Percentiles rank a stretch among this genome's conserved stretches.
These are phyloP conservation scores for Hypocreales sp. DNA, from an alignment of 2,329 filamentous ascomycete genomes.

Conservation along the genomic window DNA sequence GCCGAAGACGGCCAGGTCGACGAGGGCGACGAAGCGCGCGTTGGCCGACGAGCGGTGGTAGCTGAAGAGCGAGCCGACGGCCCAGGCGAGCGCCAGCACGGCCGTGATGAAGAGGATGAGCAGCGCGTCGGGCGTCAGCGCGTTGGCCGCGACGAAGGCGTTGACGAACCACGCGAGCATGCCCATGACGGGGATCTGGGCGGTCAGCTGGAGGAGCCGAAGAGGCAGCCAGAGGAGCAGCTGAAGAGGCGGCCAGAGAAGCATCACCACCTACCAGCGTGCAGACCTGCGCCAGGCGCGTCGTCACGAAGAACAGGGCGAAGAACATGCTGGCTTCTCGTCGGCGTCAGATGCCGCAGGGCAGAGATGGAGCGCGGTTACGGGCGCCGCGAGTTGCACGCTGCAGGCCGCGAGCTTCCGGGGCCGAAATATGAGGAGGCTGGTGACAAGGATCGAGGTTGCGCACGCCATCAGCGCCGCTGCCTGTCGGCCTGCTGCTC, in stretches of 20 bases:
- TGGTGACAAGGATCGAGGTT: too few relatives aligned
- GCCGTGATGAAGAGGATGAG: conserved; percentile 54
- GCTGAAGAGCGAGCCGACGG: conserved; percentile 48
- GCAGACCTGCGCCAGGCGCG: conserved; percentile 45
- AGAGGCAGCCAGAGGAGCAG: background rate
- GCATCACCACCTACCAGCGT: conserved; percentile 49
- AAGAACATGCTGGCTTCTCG: conserved; percentile 49
- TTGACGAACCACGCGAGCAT: conserved; percentile 54
- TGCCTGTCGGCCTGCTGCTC: too few relatives aligned
- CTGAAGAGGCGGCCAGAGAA: background rate
- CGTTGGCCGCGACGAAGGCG: conserved; percentile 38
- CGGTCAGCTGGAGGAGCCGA: background rate
- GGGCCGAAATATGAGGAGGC: too few relatives aligned
- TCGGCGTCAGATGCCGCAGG: too few relatives aligned
- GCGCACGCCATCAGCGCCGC: too few relatives aligned
- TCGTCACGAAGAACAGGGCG: conserved; percentile 46
- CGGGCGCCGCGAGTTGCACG: too few relatives aligned
- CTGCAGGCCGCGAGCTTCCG: too few relatives aligned
- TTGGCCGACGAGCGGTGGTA: conserved; percentile 48
- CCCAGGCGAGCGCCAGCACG: conserved; percentile 47
- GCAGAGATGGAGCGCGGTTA: too few relatives aligned
- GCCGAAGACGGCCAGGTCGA: conserved; percentile 47
- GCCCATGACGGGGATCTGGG: conserved; percentile 47
- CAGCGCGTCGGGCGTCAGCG: conserved; percentile 44
- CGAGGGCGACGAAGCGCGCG: conserved; percentile 42